Percentiles rank a stretch among this genome's conserved stretches.
Evolutionary conservation across 1,284 basidiomycete genomes (phyloP).

Genomic region (Tylopilus orsonianus): DNA sequence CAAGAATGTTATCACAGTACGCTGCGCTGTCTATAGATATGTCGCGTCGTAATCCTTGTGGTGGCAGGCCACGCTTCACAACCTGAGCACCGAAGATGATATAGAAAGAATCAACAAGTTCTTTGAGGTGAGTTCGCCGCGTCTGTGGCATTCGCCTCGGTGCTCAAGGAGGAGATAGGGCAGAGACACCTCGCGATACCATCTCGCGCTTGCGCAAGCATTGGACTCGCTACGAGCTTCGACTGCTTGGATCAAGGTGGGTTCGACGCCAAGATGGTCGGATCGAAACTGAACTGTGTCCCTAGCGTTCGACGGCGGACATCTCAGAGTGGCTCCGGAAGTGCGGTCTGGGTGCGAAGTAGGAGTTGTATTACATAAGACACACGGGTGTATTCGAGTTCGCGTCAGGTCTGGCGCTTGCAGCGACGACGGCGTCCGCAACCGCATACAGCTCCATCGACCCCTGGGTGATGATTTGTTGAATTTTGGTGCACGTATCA

Average conservation of each 20-base stretch:
- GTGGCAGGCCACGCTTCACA: constrained; percentile 54
- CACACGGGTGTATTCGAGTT: neutral
- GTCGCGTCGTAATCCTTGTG: constrained; percentile 1
- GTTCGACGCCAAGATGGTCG: constrained; percentile 12
- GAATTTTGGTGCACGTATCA: too few species aligned
- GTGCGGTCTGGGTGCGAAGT: constrained; percentile 30
- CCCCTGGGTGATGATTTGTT: constrained; percentile 15
- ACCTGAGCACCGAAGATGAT: constrained; percentile 71
- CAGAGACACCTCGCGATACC: constrained; percentile 66
- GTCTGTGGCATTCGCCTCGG: neutral
- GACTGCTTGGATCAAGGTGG: constrained; percentile 58
- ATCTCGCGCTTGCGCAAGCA: constrained; percentile 61
- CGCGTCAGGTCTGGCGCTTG: constrained; percentile 1
- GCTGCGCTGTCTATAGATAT: constrained; percentile 17
- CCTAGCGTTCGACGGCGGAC: constrained; percentile 56
- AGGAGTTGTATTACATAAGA: constrained; percentile 23
- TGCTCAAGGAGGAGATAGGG: constrained; percentile 37
- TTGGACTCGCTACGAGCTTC: constrained; percentile 65
- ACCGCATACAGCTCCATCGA: neutral
- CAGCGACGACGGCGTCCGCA: constrained; percentile 13
- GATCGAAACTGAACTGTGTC: neutral
- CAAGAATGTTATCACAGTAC: constrained; percentile 49
- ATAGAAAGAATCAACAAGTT: constrained; percentile 63
- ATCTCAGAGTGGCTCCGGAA: constrained; percentile 58
- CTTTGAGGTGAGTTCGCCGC: constrained; percentile 51